Base-by-base conservation (phyloP, 805 yeast genomes). In the Candida suzukii region DNA sequence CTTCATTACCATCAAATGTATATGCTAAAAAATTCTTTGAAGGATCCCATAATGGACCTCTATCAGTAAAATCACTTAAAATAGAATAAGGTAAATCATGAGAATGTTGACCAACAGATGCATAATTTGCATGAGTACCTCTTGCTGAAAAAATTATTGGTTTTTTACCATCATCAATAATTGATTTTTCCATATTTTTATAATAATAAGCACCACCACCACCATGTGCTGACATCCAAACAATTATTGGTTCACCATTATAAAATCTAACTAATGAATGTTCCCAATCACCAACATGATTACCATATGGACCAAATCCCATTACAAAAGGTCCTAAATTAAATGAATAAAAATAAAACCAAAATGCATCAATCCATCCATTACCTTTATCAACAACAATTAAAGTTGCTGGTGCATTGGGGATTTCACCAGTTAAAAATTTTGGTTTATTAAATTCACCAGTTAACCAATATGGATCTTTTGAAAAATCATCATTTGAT, bases 161-260 rank as follows among this genome's bases (percentile, higher is more conserved):
- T 49, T 84, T 70, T 26, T 52, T 52, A 10, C 56, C 51, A 39
- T 56, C 51, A 39, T 68, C 64, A 19, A 58, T 51, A 38, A 67
- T 72, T 45, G 73, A 67, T 52, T 78, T 81, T 56, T 88, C 95
- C 41, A 90, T 61, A 20, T 87, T 83, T n/a, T 74, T 70, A 58
- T 80, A 90, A 46, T 72, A 71, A 57, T 83, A 91, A 0, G 95
- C 96, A 25, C 88, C 83, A 8, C 99, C 99, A 12, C 98, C 97
- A 2, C 97, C 96, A 61, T 91, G 99, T 1, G 97, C 98, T 24
- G 95, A 82, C 95, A 93, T 84, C 98, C 98, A 91, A 18, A 90
- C 78, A 40, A 83, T 74, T 12, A 80, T 70, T 0, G 99, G 98
- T 43, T 70, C 64, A 1, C 96, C 95, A 3, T 82, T 73, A 53